A percentile compares a stretch with the other conserved stretches of the same genome.
phyloP scores from a whole-genome alignment of 176 grass and related monocot species.

The Urochloa ruziziensis region DNA sequence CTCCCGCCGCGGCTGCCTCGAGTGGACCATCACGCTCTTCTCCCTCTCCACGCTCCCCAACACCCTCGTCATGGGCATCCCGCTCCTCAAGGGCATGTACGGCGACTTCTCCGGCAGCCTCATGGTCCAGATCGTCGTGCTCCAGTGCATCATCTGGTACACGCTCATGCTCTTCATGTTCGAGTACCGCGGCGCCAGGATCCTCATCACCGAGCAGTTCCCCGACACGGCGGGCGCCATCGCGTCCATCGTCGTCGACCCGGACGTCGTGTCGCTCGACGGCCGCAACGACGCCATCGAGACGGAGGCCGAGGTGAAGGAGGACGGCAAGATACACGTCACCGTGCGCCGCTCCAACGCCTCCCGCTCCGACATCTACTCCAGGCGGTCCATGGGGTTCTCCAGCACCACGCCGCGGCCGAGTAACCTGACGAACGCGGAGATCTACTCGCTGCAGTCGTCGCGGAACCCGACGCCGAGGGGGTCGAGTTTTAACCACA shows the following conservation, averaged over 20 bases:
- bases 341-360: slow-evolving; percentile 93
- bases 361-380: slow-evolving; percentile 90
- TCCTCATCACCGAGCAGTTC: slow-evolving; percentile 97
- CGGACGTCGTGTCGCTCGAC: slow-evolving; percentile 88
- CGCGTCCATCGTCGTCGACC: slow-evolving; percentile 82
- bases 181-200: slow-evolving; percentile 87
- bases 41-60: slow-evolving; percentile 96
- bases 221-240: slow-evolving; percentile 89
- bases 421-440: slow-evolving; percentile 97
- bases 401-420: slow-evolving; percentile 81
- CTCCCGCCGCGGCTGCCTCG: slow-evolving; percentile 68
- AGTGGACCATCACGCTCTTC: slow-evolving; percentile 99
- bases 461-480: slow-evolving; percentile 87
- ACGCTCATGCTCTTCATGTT: slow-evolving; percentile 99
- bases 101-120: slow-evolving; percentile 75
- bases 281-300: slow-evolving; percentile 67
- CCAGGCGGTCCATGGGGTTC: slow-evolving; percentile 77
- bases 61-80: slow-evolving; percentile 99
- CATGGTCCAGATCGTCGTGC: slow-evolving; percentile 98
- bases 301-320: slow-evolving; percentile 94
- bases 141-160: slow-evolving; percentile 99
- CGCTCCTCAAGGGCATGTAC: slow-evolving; percentile 97
- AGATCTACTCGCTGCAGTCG: slow-evolving; percentile 99
- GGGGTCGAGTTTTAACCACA: slow-evolving; percentile 99
- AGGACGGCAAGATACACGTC: slow-evolving; percentile 90